phyloP scores from a whole-genome alignment of 192 early-diverging fungal genomes.

The Podila clonocystis region DNA sequence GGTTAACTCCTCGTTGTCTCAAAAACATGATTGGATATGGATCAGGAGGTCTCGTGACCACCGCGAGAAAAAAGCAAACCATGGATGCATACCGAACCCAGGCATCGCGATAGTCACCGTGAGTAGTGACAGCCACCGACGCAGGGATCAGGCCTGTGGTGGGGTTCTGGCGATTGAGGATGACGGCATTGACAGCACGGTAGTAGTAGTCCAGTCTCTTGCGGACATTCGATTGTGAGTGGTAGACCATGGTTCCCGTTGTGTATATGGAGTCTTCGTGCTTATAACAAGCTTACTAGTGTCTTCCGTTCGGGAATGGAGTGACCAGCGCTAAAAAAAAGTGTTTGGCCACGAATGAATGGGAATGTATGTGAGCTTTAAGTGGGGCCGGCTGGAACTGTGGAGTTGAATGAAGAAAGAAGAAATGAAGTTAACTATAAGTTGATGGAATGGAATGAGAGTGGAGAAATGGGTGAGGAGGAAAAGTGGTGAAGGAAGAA shows the following conservation, averaged over 20 bases:
- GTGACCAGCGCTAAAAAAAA: background rate
- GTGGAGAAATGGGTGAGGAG: background rate
- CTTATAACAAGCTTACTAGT: background rate
- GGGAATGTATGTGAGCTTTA: background rate
- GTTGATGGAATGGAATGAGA: background rate
- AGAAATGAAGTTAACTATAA: background rate
- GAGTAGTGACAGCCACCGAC: slow-evolving; percentile 84
- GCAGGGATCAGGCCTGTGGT: slow-evolving; percentile 89
- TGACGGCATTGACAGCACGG: slow-evolving; percentile 74
- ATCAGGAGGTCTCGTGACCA: too few species aligned
- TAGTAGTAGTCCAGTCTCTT: slow-evolving; percentile 79
- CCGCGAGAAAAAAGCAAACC: too few species aligned
- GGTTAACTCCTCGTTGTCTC: too few species aligned
- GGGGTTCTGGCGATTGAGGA: slow-evolving; percentile 80
- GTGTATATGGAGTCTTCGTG: slow-evolving; percentile 10
- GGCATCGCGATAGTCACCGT: slow-evolving; percentile 87
- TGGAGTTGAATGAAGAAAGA: background rate
- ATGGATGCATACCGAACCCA: slow-evolving; percentile 76
- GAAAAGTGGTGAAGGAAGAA: background rate
- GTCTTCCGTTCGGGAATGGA: background rate
- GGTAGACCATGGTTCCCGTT: slow-evolving; percentile 15
- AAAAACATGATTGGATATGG: too few species aligned
- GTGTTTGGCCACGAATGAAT: background rate
- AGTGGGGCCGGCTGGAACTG: too few species aligned
- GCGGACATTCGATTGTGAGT: slow-evolving; percentile 24